phyloP scores from a whole-genome alignment of 2,329 filamentous ascomycete genomes.

The Penicillium sp. region DNA sequence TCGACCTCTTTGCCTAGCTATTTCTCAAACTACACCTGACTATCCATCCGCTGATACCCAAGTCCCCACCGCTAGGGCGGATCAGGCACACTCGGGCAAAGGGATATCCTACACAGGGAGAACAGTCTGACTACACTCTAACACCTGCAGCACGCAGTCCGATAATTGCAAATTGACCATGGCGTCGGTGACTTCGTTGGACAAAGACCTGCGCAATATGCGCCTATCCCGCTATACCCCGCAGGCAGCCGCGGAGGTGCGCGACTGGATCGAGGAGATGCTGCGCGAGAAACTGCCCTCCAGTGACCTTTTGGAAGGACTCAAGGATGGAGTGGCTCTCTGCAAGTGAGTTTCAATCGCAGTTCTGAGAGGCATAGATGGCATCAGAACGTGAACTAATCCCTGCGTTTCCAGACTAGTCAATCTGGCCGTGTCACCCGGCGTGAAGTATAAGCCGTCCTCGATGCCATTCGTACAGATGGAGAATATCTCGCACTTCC shows the following conservation, averaged over 20 bases:
- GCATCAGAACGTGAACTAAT: slow-evolving; percentile 21
- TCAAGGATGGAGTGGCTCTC: slow-evolving; percentile 87
- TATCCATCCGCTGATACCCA: slow-evolving; percentile 19
- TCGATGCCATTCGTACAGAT: slow-evolving; percentile 98
- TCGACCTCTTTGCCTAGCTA: not conserved
- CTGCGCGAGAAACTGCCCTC: slow-evolving; percentile 70
- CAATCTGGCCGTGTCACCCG: slow-evolving; percentile 74
- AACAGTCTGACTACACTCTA: slow-evolving; percentile 3
- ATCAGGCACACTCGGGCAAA: slow-evolving; percentile 22
- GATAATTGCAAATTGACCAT: slow-evolving; percentile 51
- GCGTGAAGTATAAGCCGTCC: slow-evolving; percentile 85
- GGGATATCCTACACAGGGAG: slow-evolving; percentile 16
- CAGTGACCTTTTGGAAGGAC: slow-evolving; percentile 74
- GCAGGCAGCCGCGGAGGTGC: slow-evolving; percentile 79
- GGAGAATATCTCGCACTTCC: slow-evolving; percentile 98
- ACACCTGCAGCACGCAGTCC: not conserved
- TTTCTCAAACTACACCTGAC: slow-evolving; percentile 4
- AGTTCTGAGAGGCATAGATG: not conserved
- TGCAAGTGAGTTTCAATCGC: slow-evolving; percentile 67
- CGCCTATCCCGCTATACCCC: slow-evolving; percentile 92
- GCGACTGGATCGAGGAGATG: slow-evolving; percentile 78
- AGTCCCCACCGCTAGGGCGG: slow-evolving; percentile 17
- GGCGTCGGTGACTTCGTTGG: slow-evolving; percentile 90
- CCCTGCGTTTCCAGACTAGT: slow-evolving; percentile 60
- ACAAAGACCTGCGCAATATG: slow-evolving; percentile 91